Percentiles rank a stretch among this genome's conserved stretches.
Evolutionary conservation across 208 protist genomes (phyloP).

Genomic region (Phytomonas francai): DNA sequence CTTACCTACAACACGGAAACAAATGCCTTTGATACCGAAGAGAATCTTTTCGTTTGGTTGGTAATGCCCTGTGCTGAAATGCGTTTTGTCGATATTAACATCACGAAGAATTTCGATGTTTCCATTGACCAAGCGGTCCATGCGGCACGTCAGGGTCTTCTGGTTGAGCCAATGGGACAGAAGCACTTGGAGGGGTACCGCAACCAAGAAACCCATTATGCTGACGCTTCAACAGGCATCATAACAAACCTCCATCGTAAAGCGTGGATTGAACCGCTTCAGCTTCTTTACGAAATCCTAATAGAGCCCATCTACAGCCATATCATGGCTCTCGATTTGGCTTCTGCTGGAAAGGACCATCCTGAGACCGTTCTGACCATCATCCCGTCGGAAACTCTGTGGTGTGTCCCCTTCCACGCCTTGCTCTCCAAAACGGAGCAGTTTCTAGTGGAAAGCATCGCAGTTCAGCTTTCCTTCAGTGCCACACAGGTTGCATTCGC

Average conservation of each 20-base stretch:
- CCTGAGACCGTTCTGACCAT: slow-evolving; percentile 63
- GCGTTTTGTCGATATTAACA: slow-evolving; percentile 81
- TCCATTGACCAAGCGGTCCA: slow-evolving; percentile 48
- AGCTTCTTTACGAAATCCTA: slow-evolving; percentile 72
- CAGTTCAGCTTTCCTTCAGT: slow-evolving; percentile 76
- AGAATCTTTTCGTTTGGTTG: slow-evolving; percentile 82
- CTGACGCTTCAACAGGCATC: slow-evolving; percentile 19
- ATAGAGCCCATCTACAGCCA: slow-evolving; percentile 84
- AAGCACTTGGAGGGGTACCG: neutral
- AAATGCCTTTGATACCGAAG: slow-evolving; percentile 35
- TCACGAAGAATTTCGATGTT: slow-evolving; percentile 71
- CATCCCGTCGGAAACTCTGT: slow-evolving; percentile 66
- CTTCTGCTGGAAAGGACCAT: slow-evolving; percentile 28
- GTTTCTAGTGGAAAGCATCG: slow-evolving; percentile 78
- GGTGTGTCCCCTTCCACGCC: slow-evolving; percentile 84
- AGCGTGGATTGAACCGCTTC: slow-evolving; percentile 79
- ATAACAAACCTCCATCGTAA: slow-evolving; percentile 59
- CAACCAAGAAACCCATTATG: neutral
- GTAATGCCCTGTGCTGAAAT: slow-evolving; percentile 70
- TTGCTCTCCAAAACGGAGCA: slow-evolving; percentile 44
- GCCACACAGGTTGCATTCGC: slow-evolving; percentile 73
- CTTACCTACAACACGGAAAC: slow-evolving; percentile 55
- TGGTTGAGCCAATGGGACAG: slow-evolving; percentile 41
- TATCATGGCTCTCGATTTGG: slow-evolving; percentile 47
- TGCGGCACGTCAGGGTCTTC: slow-evolving; percentile 41